Evolutionary conservation across 257 asterid genomes (phyloP), one percentile per base, ranked within the genome.

Genomic region (Solanum chilense): DNA sequence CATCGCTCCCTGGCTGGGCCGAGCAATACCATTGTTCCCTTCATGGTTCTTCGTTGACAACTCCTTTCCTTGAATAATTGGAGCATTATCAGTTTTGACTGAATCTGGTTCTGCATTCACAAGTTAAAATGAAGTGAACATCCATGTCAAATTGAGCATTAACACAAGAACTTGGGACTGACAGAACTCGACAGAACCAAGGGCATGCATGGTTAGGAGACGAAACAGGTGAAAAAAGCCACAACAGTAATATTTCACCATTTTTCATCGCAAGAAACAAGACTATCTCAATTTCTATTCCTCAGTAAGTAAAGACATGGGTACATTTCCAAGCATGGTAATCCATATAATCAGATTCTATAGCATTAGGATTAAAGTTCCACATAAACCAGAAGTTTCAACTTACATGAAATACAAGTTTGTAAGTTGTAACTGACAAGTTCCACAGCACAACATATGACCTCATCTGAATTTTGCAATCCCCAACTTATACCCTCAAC

Each of bases 1-100:
- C 85, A 86, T 90, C 7, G 90, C 87, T 88, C 94, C 98, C 82
- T 89, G 95, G 91, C 96, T 92, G 76, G 96, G 81, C 76, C 93
- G 93, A 25, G 90, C 91, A 86, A 91, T 80, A 87, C 93, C 95
- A 11, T 94, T 92, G 49, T 87, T 86, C 86, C 80, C 89, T 88
- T 93, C 96, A 87, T 89, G 95, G 85, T 82, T 90, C 92, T 89
- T 91, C 15, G 89, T 52, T 41, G 91, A 88, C 41, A 90, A 62
- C 74, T 93, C 98, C 85, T 91, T 92, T 87, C 93, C 89, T 68
- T 92, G 49, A 85, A 90, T 91, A 66, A 82, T 60, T 45, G 93
- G 81, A 42, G 85, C 77, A 87, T 71, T 91, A 35, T 78, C 87
- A 82, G 91, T 89, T 91, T 90, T 90, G 86, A 89, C 90, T 56